phyloP scores from a whole-genome alignment of 257 asterid species.

The Nicotiana tabacum region DNA sequence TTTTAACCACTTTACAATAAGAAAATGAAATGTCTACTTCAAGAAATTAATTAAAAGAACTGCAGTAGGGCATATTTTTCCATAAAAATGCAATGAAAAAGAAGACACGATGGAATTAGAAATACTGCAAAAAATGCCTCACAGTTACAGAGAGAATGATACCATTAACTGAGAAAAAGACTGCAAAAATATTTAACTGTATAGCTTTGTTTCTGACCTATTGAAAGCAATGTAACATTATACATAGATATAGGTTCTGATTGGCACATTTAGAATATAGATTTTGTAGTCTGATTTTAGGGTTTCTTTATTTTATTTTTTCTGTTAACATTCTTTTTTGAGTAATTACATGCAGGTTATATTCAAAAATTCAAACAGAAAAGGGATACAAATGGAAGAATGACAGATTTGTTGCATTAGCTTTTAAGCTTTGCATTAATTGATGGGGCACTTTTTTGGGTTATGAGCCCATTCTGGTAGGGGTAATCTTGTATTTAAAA shows the following conservation, averaged over 20 bases:
- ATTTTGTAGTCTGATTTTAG: background rate
- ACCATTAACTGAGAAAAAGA: background rate
- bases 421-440: background rate
- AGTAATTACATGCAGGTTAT: background rate
- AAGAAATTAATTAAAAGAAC: background rate
- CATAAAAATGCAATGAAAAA: slow-evolving; percentile 7
- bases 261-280: slow-evolving; percentile 3
- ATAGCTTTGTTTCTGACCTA: background rate
- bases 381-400: background rate
- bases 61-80: background rate
- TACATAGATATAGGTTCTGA: slow-evolving; percentile 1
- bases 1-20: slow-evolving; percentile 1
- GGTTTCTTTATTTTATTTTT: background rate
- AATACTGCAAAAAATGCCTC: background rate
- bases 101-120: slow-evolving; percentile 14
- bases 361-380: background rate
- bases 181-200: background rate
- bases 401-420: background rate
- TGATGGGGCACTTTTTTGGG: background rate
- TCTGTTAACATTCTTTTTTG: background rate
- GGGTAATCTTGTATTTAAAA: no score
- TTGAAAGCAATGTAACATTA: slow-evolving; percentile 10
- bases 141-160: background rate
- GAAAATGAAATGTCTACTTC: background rate
- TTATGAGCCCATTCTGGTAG: no score